Evolutionary conservation across 495 filamentous ascomycete species (phyloP), one percentile per base, ranked within the genome.

Genomic region (Lasiosphaeria ovina): DNA sequence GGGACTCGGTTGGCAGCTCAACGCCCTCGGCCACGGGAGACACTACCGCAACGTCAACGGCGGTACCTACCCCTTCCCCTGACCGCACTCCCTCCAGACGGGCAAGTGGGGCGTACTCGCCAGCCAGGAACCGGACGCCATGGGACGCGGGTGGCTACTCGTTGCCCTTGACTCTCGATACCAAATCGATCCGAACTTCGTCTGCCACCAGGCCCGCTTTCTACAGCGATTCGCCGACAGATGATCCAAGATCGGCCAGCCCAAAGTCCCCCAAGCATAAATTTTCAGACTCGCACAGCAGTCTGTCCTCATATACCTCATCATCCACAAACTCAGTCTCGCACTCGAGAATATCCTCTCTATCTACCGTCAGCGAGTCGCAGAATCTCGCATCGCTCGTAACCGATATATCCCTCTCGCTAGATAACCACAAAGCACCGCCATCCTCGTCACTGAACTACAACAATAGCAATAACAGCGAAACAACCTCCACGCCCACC

Each of bases 121-220:
- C 73, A 14, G 68, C 61, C 51, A 61, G 73, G 56, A 76, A 65
- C 58, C 72, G 76, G 32, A 80, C 71, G 7, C 78, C 78, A 45
- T 82, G 78, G 79, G 73, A 79, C 55, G 77, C 73, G 14, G 74
- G 73, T 48, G 76, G 73, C 38, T 79, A 74, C 45, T 68, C 69
- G 4, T 68, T 79, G 24, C 74, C 75, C 3, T 57, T 69, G 52
- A 66, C 69, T 5, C 48, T 71, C 31, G 66, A 75, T 50, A 71
- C 70, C 9, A 72, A 70, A 57, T 64, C 63, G 40, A 63, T 69
- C 63, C 65, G 64, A 61, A 59, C 60, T 35, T 55, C 60, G n/a
- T 49, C 59, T 42, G 34, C 31, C 5, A 42, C 45, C 50, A 35
- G 55, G 38, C 62, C 69, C 47, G 38, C 51, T 33, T 71, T 67